Evolutionary conservation across 2,329 filamentous ascomycete genomes (phyloP).

Genomic region (Aureobasidium sp.): DNA sequence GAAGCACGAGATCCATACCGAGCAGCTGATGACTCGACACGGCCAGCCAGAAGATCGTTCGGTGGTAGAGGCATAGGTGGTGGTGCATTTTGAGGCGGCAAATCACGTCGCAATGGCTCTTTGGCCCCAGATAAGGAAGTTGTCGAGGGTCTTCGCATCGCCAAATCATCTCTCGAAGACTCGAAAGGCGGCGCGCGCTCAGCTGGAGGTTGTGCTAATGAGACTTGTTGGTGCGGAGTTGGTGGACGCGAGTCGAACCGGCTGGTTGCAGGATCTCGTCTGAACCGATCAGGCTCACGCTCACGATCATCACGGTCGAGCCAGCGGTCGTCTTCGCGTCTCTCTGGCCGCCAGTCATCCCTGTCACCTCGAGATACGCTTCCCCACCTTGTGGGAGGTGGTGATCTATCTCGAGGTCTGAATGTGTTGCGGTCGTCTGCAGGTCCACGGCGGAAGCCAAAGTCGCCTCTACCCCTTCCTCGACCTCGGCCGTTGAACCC

Average conservation of each 20-base stretch:
- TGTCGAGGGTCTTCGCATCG: constrained; percentile 11
- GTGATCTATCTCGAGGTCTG: constrained; percentile 38
- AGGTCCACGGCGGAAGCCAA: constrained; percentile 40
- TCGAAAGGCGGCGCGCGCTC: constrained; percentile 25
- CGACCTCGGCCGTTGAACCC: constrained; percentile 43
- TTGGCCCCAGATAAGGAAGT: constrained; percentile 18
- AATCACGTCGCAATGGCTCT: constrained; percentile 23
- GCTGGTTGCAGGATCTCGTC: constrained; percentile 21
- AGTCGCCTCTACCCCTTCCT: constrained; percentile 46
- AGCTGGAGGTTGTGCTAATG: constrained; percentile 24
- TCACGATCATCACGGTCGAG: constrained; percentile 30
- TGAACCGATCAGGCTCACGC: constrained; percentile 28
- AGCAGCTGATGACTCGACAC: constrained; percentile 37
- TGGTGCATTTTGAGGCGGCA: not conserved
- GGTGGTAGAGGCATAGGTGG: constrained; percentile 24
- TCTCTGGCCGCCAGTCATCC: constrained; percentile 35
- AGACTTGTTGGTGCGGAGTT: constrained; percentile 15
- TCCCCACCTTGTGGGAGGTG: constrained; percentile 43
- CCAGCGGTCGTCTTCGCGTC: constrained; percentile 34
- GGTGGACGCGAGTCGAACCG: constrained; percentile 21
- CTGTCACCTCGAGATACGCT: constrained; percentile 31
- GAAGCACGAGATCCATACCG: constrained; percentile 37
- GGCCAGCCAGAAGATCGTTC: constrained; percentile 35
- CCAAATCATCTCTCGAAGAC: constrained; percentile 25
- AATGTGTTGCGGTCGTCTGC: constrained; percentile 49